Percentiles rank a stretch among this genome's conserved stretches.
Evolutionary conservation across 106 monocot genomes (phyloP).

Genomic region (Apostasia ramifera): DNA sequence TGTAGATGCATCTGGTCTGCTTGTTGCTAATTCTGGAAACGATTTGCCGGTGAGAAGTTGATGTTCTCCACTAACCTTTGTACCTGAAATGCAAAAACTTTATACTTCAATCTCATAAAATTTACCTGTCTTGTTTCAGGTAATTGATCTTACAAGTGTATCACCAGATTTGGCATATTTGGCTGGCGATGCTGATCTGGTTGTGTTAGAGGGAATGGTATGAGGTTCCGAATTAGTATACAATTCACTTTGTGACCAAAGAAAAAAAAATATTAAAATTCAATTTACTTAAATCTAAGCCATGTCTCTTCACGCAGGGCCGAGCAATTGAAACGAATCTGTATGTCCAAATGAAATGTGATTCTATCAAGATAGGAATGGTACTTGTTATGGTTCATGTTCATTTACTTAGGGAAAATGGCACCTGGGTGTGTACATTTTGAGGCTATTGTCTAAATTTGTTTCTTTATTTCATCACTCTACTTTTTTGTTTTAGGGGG

Average conservation of each 20-base stretch:
- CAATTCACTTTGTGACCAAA: not conserved
- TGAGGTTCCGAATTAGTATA: not conserved
- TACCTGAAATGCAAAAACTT: not conserved
- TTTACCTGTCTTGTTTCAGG: slow-evolving; percentile 23
- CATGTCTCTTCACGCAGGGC: slow-evolving; percentile 33
- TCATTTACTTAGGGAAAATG: not conserved
- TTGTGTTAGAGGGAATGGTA: slow-evolving; percentile 95
- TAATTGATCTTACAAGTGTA: slow-evolving; percentile 72
- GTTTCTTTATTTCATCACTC: too few relatives aligned
- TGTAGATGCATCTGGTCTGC: slow-evolving; percentile 73
- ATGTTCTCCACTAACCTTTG: not conserved
- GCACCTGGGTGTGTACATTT: not conserved
- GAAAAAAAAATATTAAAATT: not conserved
- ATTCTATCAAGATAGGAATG: slow-evolving; percentile 98
- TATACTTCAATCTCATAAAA: not conserved
- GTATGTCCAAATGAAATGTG: slow-evolving; percentile 83
- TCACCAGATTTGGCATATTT: slow-evolving; percentile 88
- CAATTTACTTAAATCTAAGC: not conserved
- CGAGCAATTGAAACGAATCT: slow-evolving; percentile 76
- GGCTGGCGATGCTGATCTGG: slow-evolving; percentile 84
- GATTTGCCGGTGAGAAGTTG: slow-evolving; percentile 71
- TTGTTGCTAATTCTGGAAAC: slow-evolving; percentile 90
- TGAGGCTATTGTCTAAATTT: too few relatives aligned
- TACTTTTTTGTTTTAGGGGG: too few relatives aligned
- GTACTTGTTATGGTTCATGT: slow-evolving; percentile 22